A percentile compares a stretch with the other conserved stretches of the same genome.
Evolutionary conservation across 2,329 filamentous ascomycete genomes (phyloP).

Genomic region (Helotiales sp.): DNA sequence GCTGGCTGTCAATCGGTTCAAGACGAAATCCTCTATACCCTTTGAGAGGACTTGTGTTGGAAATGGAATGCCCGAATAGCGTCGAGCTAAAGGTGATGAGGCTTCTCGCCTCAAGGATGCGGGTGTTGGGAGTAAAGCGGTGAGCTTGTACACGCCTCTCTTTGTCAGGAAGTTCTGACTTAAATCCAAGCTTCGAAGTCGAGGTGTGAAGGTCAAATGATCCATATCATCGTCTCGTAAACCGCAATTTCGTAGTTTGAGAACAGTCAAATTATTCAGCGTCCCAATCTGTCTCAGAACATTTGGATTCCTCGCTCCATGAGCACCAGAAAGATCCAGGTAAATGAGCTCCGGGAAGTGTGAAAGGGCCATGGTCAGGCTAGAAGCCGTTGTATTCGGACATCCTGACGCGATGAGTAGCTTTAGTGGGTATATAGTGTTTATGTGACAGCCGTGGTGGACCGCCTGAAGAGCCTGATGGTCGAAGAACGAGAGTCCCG

Average conservation of each 20-base stretch:
- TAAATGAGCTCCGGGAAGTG: slow-evolving; percentile 26
- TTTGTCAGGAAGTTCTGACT: slow-evolving; percentile 23
- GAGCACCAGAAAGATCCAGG: slow-evolving; percentile 22
- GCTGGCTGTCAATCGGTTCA: slow-evolving; percentile 12
- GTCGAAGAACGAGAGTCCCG: slow-evolving; percentile 24
- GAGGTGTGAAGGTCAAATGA: slow-evolving; percentile 13
- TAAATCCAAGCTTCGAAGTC: slow-evolving; percentile 23
- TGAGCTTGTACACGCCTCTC: slow-evolving; percentile 16
- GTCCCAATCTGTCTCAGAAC: slow-evolving; percentile 21
- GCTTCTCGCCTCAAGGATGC: background rate
- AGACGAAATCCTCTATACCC: slow-evolving; percentile 16
- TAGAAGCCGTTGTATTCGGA: slow-evolving; percentile 24
- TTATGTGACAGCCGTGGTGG: slow-evolving; percentile 8
- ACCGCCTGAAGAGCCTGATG: slow-evolving; percentile 20
- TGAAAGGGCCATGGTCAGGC: slow-evolving; percentile 15
- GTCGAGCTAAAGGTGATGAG: background rate
- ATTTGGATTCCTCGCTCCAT: slow-evolving; percentile 18
- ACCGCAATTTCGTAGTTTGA: slow-evolving; percentile 23
- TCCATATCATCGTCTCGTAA: slow-evolving; percentile 23
- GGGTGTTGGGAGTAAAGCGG: slow-evolving; percentile 13
- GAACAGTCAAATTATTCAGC: slow-evolving; percentile 17
- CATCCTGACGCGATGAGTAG: slow-evolving; percentile 22
- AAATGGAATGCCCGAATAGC: slow-evolving; percentile 13
- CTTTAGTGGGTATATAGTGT: slow-evolving; percentile 14
- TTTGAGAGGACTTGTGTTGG: slow-evolving; percentile 8